These are phyloP conservation scores for Poronia punctata DNA, from an alignment of 495 filamentous ascomycete species.

Conservation along the genomic window DNA sequence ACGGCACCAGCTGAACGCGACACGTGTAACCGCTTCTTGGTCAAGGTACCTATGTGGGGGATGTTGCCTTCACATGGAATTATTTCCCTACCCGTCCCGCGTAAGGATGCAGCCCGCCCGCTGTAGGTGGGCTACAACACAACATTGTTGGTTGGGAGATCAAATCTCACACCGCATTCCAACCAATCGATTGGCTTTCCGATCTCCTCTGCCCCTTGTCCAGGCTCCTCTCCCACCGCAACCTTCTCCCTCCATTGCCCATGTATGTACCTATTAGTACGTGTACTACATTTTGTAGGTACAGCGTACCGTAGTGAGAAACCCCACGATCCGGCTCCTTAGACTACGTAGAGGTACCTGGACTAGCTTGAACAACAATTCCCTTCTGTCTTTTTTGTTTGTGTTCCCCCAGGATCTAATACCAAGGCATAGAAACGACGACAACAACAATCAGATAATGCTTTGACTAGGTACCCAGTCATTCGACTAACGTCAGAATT, in stretches of 20 bases:
- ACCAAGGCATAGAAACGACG: too few relatives aligned
- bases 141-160: constrained; percentile 13
- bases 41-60: background rate
- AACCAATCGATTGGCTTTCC: constrained; percentile 18
- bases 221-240: background rate
- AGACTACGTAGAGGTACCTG: too few relatives aligned
- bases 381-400: too few relatives aligned
- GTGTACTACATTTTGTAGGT: too few relatives aligned
- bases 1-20: background rate
- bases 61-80: too few relatives aligned
- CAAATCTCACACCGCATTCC: constrained; percentile 15
- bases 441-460: too few relatives aligned
- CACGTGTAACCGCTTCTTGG: background rate
- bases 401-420: too few relatives aligned
- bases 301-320: too few relatives aligned
- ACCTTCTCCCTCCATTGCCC: constrained; percentile 1
- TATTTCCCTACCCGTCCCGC: background rate
- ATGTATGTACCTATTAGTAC: background rate
- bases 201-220: constrained; percentile 5
- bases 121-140: background rate
- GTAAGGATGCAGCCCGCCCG: background rate
- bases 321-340: too few relatives aligned
- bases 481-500: too few relatives aligned
- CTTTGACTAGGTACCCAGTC: too few relatives aligned
- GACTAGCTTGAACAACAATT: too few relatives aligned